phyloP scores from a whole-genome alignment of 305 asterid genomes.

The Plantago lanceolata region DNA sequence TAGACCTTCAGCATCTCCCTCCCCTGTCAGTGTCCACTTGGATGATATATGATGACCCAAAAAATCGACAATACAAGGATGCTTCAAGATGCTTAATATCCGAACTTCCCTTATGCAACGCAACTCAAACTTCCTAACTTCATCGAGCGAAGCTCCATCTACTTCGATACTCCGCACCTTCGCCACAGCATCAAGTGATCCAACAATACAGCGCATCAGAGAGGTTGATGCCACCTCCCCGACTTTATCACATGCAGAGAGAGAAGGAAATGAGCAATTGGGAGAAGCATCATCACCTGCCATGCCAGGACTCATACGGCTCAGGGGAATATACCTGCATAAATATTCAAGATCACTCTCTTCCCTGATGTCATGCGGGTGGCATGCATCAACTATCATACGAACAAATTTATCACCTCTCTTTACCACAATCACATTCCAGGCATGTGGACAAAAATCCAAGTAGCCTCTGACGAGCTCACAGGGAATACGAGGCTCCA shows the following conservation, averaged over 20 bases:
- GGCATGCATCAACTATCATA: slow-evolving; percentile 92
- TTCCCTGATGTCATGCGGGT: slow-evolving; percentile 80
- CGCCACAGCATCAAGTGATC: slow-evolving; percentile 59
- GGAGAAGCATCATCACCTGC: slow-evolving; percentile 38
- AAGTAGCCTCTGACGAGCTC: slow-evolving; percentile 94
- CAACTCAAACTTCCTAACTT: slow-evolving; percentile 65
- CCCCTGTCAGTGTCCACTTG: slow-evolving; percentile 52
- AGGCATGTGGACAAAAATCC: slow-evolving; percentile 92
- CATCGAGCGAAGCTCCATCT: slow-evolving; percentile 49
- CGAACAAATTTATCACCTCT: slow-evolving; percentile 59
- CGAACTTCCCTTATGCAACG: slow-evolving; percentile 82
- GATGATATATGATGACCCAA: slow-evolving; percentile 90
- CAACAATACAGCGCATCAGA: slow-evolving; percentile 62
- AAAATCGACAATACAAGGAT: slow-evolving; percentile 67
- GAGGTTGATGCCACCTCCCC: slow-evolving; percentile 53
- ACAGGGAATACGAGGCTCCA: slow-evolving; percentile 85
- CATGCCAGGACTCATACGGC: slow-evolving; percentile 47
- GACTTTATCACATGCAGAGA: slow-evolving; percentile 51
- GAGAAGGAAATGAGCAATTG: slow-evolving; percentile 59
- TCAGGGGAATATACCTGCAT: slow-evolving; percentile 85
- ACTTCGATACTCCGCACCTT: slow-evolving; percentile 80
- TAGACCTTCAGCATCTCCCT: slow-evolving; percentile 48
- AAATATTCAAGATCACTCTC: slow-evolving; percentile 76
- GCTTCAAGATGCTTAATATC: slow-evolving; percentile 65
- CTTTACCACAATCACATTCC: slow-evolving; percentile 74